Conservation (phyloP, 1,284 basidiomycete species). For the Xerocomus amazonicus region DNA sequence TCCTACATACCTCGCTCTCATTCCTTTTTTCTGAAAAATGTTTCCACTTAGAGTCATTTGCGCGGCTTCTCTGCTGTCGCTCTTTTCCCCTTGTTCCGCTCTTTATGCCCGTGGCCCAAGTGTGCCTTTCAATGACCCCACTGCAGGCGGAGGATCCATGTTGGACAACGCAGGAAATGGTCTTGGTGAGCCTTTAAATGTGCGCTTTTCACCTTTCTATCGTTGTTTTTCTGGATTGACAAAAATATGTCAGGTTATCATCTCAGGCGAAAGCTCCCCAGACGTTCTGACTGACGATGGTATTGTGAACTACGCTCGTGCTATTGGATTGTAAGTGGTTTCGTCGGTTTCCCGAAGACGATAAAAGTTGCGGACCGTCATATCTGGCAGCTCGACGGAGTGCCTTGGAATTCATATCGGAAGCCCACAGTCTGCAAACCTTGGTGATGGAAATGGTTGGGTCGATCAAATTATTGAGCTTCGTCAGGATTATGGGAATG, state of each 20-base stretch:
- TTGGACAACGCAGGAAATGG: slow-evolving; percentile 47
- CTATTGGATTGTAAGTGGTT: slow-evolving; percentile 55
- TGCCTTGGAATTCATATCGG: slow-evolving; percentile 63
- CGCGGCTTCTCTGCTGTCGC: neutral
- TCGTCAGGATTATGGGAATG: slow-evolving; percentile 54
- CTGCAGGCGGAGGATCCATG: slow-evolving; percentile 48
- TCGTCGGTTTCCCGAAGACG: no score
- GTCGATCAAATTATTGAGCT: slow-evolving; percentile 51
- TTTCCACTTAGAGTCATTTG: neutral
- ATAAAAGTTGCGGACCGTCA: neutral
- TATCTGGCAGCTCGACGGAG: slow-evolving; percentile 50
- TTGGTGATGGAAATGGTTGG: slow-evolving; percentile 60
- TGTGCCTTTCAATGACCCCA: slow-evolving; percentile 45
- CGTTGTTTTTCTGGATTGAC: no score
- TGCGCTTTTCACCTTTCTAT: slow-evolving; percentile 23
- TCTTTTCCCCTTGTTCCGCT: no score
- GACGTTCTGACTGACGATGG: slow-evolving; percentile 54
- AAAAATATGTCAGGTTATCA: slow-evolving; percentile 44
- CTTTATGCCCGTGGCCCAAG: neutral
- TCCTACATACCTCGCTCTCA: no score
- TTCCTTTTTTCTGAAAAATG: no score
- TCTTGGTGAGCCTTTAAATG: slow-evolving; percentile 60
- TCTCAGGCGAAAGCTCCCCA: slow-evolving; percentile 54
- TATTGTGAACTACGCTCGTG: slow-evolving; percentile 54
- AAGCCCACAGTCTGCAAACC: slow-evolving; percentile 53